Percentiles rank a stretch among this genome's conserved stretches.
phyloP scores from a whole-genome alignment of 2,329 filamentous ascomycete genomes.

The Ceratocystis lukuohia region DNA sequence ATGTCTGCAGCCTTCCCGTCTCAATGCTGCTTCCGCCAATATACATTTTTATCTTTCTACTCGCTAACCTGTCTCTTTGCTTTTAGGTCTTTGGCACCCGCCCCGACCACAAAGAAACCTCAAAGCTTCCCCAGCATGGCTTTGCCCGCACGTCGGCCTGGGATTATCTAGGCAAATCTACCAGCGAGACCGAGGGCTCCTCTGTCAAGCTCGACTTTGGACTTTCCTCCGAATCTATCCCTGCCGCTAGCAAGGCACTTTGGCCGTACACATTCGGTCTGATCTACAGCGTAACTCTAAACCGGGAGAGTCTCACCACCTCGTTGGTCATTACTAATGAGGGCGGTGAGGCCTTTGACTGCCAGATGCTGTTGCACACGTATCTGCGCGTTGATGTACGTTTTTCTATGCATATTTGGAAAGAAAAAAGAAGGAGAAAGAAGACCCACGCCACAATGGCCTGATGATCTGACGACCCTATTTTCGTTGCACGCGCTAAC shows the following conservation, averaged over 20 bases:
- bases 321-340: slow-evolving; percentile 82
- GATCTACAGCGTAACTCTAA: slow-evolving; percentile 83
- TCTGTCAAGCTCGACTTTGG: slow-evolving; percentile 94
- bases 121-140: slow-evolving; percentile 76
- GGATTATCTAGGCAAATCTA: slow-evolving; percentile 85
- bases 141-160: slow-evolving; percentile 82
- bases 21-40: too few relatives aligned
- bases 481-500: neutral
- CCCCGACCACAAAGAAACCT: slow-evolving; percentile 62
- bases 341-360: slow-evolving; percentile 69
- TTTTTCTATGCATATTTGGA: slow-evolving; percentile 16
- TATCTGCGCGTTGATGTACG: slow-evolving; percentile 71
- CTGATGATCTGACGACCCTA: neutral
- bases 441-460: too few relatives aligned
- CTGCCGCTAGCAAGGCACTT: slow-evolving; percentile 50
- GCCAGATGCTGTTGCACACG: slow-evolving; percentile 81
- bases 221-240: slow-evolving; percentile 59
- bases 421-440: too few relatives aligned
- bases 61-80: neutral
- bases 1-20: too few relatives aligned
- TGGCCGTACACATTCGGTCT: slow-evolving; percentile 85
- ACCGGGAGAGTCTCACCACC: slow-evolving; percentile 60
- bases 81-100: slow-evolving; percentile 71
- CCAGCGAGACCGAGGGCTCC: slow-evolving; percentile 34
- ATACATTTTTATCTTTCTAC: too few relatives aligned